Evolutionary conservation across 768 basidiomycete species (phyloP), one percentile per base, ranked within the genome.

Genomic region (Termitomyces sp.): DNA sequence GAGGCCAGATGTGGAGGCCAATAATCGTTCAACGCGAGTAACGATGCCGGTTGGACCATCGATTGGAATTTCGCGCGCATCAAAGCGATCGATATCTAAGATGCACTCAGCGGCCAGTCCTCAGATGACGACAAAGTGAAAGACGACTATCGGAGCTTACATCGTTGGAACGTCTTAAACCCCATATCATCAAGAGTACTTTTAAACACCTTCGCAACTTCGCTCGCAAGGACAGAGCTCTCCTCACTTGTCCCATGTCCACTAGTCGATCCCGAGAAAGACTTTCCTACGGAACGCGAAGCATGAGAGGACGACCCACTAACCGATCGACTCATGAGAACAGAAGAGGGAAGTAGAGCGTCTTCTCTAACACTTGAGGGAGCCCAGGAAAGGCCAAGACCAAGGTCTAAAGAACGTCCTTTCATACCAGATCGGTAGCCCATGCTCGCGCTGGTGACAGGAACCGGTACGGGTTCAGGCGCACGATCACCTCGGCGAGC

Each of bases 21-120:
- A 77, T 42, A 92, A 77, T 49, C 79, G 78, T 66, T 86, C 83
- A 6, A 90, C 86, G 47, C 82, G 83, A 32, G 78, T 69, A n/a
- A 91, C 77, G 46, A 92, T 84, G 25, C 91, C 91, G 37, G 76
- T 79, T 11, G 88, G 83, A 15, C 90, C 90, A 60, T 92, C 88
- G 54, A 92, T 85, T 3, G 88, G 86, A 51, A 92, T 91, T 47
- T 83, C 78, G 63, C 87, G 83, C 20, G 86, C 86, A 70, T 92
- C 90, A 67, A 88, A 92, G 62, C 84, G 84, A 69, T 85, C 85
- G 15, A 91, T 86, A 73, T 89, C 89, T 91, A 7, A 49, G 54
- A 49, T 17, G 37, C 65, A 59, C 58, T 56, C 55, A 60, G 65
- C 66, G 57, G 56, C 58, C 56, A 50, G 29, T 61, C 56, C 56